Evolutionary conservation across 805 yeast genomes (phyloP).

Genomic region (Osmozyma mogii): DNA sequence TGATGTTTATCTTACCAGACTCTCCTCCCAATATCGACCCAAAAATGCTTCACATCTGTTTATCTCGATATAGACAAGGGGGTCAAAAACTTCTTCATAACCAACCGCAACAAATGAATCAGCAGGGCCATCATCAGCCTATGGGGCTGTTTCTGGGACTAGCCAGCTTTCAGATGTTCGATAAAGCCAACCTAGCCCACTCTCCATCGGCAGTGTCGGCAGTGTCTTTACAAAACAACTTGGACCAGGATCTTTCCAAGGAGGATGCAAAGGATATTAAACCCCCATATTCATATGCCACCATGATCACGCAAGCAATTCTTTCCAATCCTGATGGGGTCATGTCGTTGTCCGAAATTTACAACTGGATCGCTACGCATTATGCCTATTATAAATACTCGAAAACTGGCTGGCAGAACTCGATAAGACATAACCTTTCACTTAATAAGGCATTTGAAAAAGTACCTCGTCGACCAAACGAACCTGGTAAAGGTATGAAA

Average conservation of each 20-base stretch:
- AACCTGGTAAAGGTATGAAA: constrained; percentile 98
- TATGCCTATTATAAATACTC: constrained; percentile 89
- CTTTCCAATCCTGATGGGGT: constrained; percentile 82
- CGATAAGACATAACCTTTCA: constrained; percentile 90
- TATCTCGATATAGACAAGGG: constrained; percentile 23
- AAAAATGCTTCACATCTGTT: constrained; percentile 33
- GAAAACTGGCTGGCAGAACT: constrained; percentile 97
- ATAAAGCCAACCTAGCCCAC: constrained; percentile 31
- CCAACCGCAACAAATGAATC: neutral
- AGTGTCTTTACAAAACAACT: constrained; percentile 35
- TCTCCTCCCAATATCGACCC: constrained; percentile 62
- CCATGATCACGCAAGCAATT: constrained; percentile 97
- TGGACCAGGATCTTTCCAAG: constrained; percentile 63
- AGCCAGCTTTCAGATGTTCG: constrained; percentile 50
- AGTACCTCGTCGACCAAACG: constrained; percentile 90
- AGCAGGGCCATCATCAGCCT: neutral
- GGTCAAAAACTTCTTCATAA: no score
- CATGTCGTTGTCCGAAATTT: constrained; percentile 83
- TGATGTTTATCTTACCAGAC: constrained; percentile 98
- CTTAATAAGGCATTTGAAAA: constrained; percentile 95
- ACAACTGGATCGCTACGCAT: constrained; percentile 79
- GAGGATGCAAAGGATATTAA: constrained; percentile 91
- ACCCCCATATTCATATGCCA: constrained; percentile 96
- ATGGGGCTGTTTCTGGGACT: constrained; percentile 9
- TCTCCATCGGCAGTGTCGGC: constrained; percentile 33